phyloP scores from a whole-genome alignment of 768 basidiomycete genomes.

The Baorangia bicolor region DNA sequence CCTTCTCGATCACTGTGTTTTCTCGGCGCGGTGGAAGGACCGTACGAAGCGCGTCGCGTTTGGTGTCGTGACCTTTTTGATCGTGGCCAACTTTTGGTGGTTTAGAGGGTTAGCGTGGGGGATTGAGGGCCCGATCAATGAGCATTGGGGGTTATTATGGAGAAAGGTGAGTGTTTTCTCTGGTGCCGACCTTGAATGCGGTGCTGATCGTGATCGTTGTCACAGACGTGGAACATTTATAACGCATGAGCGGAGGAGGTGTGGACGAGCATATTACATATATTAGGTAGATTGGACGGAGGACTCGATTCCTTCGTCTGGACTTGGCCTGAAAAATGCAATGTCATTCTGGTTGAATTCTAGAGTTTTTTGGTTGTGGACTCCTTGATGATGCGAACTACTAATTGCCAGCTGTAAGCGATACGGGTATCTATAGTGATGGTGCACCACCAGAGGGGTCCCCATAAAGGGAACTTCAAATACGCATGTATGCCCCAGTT shows the following conservation, averaged over 20 bases:
- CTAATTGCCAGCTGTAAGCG: no score
- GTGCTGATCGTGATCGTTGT: conserved; percentile 5
- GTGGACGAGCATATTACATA: neutral
- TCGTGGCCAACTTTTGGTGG: conserved; percentile 92
- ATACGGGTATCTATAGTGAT: no score
- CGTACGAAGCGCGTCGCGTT: conserved; percentile 75
- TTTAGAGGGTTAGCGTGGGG: conserved; percentile 89
- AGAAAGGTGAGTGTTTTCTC: conserved; percentile 46
- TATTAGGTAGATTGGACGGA: neutral
- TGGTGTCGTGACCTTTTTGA: conserved; percentile 51
- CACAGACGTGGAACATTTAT: conserved; percentile 33
- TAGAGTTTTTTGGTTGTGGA: no score
- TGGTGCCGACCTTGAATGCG: neutral
- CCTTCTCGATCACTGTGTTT: conserved; percentile 90
- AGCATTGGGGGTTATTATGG: conserved; percentile 81
- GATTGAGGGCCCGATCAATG: conserved; percentile 81
- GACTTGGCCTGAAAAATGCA: neutral
- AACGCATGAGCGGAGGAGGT: conserved; percentile 15
- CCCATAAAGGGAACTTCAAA: conserved; percentile 17
- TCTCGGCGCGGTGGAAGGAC: conserved; percentile 65
- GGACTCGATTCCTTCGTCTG: neutral
- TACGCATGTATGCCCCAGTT: neutral
- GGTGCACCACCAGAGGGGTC: neutral
- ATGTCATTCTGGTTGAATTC: neutral
- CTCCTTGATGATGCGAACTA: no score